A percentile compares a stretch with the other conserved stretches of the same genome.
Evolutionary conservation across 1,284 basidiomycete species (phyloP).

Genomic region (Pseudomicrostroma phylloplanum): DNA sequence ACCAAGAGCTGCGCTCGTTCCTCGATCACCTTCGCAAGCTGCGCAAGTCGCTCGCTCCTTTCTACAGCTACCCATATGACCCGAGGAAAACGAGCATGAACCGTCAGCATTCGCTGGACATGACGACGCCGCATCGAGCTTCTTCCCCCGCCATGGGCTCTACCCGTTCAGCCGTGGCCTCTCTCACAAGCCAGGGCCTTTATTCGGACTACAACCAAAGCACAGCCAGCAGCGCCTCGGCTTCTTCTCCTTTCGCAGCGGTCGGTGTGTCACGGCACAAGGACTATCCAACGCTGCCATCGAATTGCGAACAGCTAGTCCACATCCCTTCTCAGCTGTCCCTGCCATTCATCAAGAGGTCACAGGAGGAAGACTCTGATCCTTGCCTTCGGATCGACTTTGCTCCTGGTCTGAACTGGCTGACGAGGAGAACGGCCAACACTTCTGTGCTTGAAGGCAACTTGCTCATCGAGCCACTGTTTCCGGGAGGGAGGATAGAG

Average conservation of each 20-base stretch:
- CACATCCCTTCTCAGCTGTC: conserved; percentile 48
- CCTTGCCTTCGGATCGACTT: conserved; percentile 84
- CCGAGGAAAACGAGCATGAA: conserved; percentile 1
- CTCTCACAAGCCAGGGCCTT: conserved; percentile 22
- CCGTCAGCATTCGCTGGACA: conserved; percentile 9
- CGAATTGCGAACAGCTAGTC: conserved; percentile 40
- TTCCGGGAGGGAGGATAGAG: conserved; percentile 48
- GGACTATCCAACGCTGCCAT: conserved; percentile 58
- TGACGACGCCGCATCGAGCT: background rate
- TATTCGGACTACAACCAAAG: conserved; percentile 12
- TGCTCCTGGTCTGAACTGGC: conserved; percentile 89
- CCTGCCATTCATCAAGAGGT: conserved; percentile 75
- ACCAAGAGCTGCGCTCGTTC: conserved; percentile 78
- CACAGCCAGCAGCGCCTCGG: conserved; percentile 21
- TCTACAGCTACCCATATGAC: conserved; percentile 29
- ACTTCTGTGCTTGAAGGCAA: conserved; percentile 80
- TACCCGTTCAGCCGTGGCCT: conserved; percentile 9
- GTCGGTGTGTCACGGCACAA: conserved; percentile 62
- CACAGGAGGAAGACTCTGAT: conserved; percentile 84
- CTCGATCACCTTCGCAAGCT: conserved; percentile 71
- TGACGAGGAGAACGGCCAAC: conserved; percentile 77
- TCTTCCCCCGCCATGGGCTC: conserved; percentile 23
- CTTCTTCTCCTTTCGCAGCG: conserved; percentile 30
- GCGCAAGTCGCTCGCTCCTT: conserved; percentile 53
- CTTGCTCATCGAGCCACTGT: conserved; percentile 81